phyloP scores from a whole-genome alignment of 192 early-diverging fungal genomes.

The Haplosporangium gracile region DNA sequence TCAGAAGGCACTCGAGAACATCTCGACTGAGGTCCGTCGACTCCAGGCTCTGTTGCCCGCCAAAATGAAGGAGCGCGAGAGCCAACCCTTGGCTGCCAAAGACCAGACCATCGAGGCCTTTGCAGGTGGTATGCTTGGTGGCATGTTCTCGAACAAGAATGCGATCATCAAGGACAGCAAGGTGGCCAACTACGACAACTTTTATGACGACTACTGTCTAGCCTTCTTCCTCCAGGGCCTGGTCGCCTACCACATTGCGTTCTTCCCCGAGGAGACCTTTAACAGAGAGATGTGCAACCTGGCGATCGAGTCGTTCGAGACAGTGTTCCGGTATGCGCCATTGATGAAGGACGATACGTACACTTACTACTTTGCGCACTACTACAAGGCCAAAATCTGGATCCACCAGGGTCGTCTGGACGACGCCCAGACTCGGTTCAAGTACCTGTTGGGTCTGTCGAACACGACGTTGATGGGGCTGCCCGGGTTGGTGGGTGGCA shows the following conservation, averaged over 20 bases:
- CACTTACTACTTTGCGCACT: conserved; percentile 67
- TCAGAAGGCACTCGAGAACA: conserved; percentile 27
- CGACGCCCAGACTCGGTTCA: conserved; percentile 63
- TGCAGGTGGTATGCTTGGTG: conserved; percentile 58
- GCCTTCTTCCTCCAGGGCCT: conserved; percentile 77
- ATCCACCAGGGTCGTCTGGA: conserved; percentile 54
- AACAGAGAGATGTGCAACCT: conserved; percentile 47
- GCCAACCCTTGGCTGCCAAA: conserved; percentile 42
- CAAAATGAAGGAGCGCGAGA: conserved; percentile 50
- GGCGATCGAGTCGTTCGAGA: conserved; percentile 54
- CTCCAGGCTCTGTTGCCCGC: conserved; percentile 21
- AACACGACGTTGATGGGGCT: conserved; percentile 56
- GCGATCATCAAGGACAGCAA: conserved; percentile 40
- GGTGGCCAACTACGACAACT: conserved; percentile 60
- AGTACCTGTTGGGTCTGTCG: conserved; percentile 59
- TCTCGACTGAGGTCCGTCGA: conserved; percentile 40
- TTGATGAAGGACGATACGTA: conserved; percentile 76
- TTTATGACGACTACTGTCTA: conserved; percentile 86
- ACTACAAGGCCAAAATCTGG: conserved; percentile 71
- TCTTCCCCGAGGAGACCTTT: conserved; percentile 57
- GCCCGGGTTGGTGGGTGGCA: conserved; percentile 63
- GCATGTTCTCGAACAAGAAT: conserved; percentile 47
- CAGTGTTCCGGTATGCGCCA: conserved; percentile 66
- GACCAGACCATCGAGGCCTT: conserved; percentile 44
- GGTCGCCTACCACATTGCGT: conserved; percentile 72